Percentiles rank a stretch among this genome's conserved stretches.
Evolutionary conservation across 495 filamentous ascomycete species (phyloP).

Genomic region (Umbilicaria muhlenbergii): DNA sequence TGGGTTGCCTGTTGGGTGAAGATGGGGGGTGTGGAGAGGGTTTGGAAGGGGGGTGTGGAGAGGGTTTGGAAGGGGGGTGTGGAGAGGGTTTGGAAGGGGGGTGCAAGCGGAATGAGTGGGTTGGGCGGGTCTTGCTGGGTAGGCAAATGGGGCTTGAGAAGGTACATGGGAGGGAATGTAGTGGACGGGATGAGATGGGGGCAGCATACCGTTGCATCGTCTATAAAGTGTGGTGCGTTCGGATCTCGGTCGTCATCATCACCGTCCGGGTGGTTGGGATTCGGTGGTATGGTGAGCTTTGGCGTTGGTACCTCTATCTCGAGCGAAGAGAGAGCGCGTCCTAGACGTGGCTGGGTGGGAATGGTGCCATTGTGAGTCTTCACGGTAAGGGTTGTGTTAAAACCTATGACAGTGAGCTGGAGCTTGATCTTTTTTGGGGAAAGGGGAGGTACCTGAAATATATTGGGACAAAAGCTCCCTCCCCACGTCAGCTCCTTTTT

Average conservation of each 20-base stretch:
- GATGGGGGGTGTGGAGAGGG: not conserved
- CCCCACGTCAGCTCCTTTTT: constrained; percentile 41
- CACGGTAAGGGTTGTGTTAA: constrained; percentile 64
- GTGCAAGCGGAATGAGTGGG: not conserved
- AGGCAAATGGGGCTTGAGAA: no score
- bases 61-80: no score
- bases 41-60: no score
- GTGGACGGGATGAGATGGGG: not conserved
- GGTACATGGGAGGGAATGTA: no score
- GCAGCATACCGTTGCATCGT: constrained; percentile 56
- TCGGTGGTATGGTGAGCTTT: constrained; percentile 36
- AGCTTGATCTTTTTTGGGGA: not conserved
- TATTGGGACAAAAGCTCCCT: constrained; percentile 68
- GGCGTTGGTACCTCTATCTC: constrained; percentile 55
- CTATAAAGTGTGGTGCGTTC: constrained; percentile 48
- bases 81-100: no score
- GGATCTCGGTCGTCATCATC: constrained; percentile 26
- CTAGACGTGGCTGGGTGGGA: constrained; percentile 56
- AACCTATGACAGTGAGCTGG: constrained; percentile 25
- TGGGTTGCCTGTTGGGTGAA: not conserved
- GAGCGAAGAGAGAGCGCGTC: constrained; percentile 52
- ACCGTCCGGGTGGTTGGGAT: constrained; percentile 26
- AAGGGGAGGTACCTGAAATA: constrained; percentile 45
- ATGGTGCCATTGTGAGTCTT: constrained; percentile 52
- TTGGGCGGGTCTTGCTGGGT: no score